Percentiles rank a stretch among this genome's conserved stretches.
These are phyloP conservation scores for Parmelia sp. DNA, from an alignment of 495 filamentous ascomycete genomes.

Conservation along the genomic window DNA sequence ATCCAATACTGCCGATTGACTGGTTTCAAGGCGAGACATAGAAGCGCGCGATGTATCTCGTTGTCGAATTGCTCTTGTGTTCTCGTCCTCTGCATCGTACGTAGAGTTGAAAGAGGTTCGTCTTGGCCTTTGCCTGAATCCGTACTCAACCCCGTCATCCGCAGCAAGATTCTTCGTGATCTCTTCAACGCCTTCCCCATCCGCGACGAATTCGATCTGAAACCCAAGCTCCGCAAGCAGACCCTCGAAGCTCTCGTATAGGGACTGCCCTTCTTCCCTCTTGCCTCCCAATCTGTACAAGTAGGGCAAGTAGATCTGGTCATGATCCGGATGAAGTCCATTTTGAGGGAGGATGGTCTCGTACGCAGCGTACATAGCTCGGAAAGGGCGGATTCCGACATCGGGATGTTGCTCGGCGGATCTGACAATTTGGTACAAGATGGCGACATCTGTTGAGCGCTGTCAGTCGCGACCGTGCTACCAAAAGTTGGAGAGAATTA, in stretches of 20 bases:
- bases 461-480: constrained; percentile 20
- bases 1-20: constrained; percentile 34
- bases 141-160: constrained; percentile 19
- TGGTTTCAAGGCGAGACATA: constrained; percentile 40
- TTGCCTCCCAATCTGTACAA: constrained; percentile 72
- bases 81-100: constrained; percentile 48
- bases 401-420: constrained; percentile 61
- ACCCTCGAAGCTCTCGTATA: constrained; percentile 62
- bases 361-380: constrained; percentile 75
- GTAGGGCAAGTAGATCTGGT: constrained; percentile 67
- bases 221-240: constrained; percentile 61
- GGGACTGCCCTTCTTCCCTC: constrained; percentile 37
- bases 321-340: constrained; percentile 62
- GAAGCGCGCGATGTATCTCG: constrained; percentile 41
- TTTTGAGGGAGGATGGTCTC: constrained; percentile 61
- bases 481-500: constrained; percentile 27
- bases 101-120: constrained; percentile 54
- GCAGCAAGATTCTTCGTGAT: constrained; percentile 18
- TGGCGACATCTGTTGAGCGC: constrained; percentile 57
- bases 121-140: constrained; percentile 36
- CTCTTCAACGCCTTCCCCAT: constrained; percentile 34
- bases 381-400: constrained; percentile 59
- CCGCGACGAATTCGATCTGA: constrained; percentile 53
- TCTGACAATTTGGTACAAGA: constrained; percentile 70
- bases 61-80: constrained; percentile 37